Conservation (phyloP, 2,329 filamentous ascomycete genomes). For the Fusarium mundagurra region DNA sequence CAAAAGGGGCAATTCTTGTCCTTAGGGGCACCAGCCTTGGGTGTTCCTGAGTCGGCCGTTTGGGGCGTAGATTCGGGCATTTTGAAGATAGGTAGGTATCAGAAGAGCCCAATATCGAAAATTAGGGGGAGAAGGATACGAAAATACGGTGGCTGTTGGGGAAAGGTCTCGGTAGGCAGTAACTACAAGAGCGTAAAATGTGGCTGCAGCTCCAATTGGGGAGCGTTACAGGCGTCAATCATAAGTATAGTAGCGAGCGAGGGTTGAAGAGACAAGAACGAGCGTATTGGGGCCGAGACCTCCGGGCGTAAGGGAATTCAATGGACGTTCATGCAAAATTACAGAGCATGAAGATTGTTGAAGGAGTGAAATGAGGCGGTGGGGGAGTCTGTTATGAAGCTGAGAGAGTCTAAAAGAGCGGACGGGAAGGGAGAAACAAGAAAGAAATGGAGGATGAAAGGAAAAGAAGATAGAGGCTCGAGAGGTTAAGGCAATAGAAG, state of each 20-base stretch:
- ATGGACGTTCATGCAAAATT: slow-evolving; percentile 14
- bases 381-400: background rate
- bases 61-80: slow-evolving; percentile 49
- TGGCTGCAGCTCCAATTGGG: slow-evolving; percentile 42
- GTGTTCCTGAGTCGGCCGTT: slow-evolving; percentile 51
- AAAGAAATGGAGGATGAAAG: slow-evolving; percentile 1
- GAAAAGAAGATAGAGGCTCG: slow-evolving; percentile 18
- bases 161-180: slow-evolving; percentile 18
- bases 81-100: slow-evolving; percentile 16
- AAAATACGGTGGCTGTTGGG: slow-evolving; percentile 12
- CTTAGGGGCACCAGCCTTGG: slow-evolving; percentile 67
- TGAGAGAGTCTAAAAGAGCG: slow-evolving; percentile 18
- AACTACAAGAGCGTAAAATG: slow-evolving; percentile 30
- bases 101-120: slow-evolving; percentile 13
- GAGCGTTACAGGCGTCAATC: slow-evolving; percentile 43
- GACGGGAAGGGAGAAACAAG: slow-evolving; percentile 16
- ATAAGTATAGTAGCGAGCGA: slow-evolving; percentile 46
- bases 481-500: slow-evolving; percentile 15
- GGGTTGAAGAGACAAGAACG: slow-evolving; percentile 37
- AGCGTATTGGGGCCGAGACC: slow-evolving; percentile 45
- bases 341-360: slow-evolving; percentile 5
- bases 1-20: slow-evolving; percentile 92
- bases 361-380: background rate
- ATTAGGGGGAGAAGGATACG: slow-evolving; percentile 16
- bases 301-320: slow-evolving; percentile 18